Base-by-base conservation (phyloP, 768 basidiomycete species). In the Chlorophyllum brunneum region DNA sequence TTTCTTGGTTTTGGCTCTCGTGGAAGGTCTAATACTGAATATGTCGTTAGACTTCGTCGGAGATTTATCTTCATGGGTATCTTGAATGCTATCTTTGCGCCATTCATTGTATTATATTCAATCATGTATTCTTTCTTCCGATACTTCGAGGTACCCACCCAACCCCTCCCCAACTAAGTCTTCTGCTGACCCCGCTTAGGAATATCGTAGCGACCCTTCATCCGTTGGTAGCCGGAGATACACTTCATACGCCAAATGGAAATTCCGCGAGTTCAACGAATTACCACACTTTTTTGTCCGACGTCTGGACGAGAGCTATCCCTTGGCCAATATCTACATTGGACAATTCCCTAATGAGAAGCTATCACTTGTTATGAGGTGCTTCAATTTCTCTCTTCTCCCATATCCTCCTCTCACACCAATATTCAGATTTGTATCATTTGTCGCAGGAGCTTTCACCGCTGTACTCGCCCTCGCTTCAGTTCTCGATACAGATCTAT, bases 41-140 rank as follows among this genome's bases (percentile, higher is more conserved):
- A 26, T 44, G 4, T 33, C 55, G 42, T 8, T 63, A 98, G 95
- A 20, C 68, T 99, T 18, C 74, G 76, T 57, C 76, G 91, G 51
- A 81, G 97, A 2, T 90, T 99, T 64, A 85, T 98, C 55, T 95
- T 99, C 66, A 95, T 98, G 90, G 97, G 93, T 10, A 83, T 97
- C 48, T 66, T 99, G 50, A 99, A 99, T 59, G 94, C 92, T 2
- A 82, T 94, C 8, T 95, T 98, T 58, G 92, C 90, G 1, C 97
- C 97, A 0, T 95, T 98, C 71, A 98, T 99, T 61, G 90, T 98
- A 27, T 72, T 95, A 15, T 99, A 99, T 67, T 81, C 98, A 37
- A 69, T 98, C 34, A 91, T 98, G 85, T 99, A 97, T 66, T 98
- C 94, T 0, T 99, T 99, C 78, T 99, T 99, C 77, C 89, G 95